These are phyloP conservation scores for Centella asiatica DNA, from an alignment of 129 eudicot genomes.

Conservation along the genomic window DNA sequence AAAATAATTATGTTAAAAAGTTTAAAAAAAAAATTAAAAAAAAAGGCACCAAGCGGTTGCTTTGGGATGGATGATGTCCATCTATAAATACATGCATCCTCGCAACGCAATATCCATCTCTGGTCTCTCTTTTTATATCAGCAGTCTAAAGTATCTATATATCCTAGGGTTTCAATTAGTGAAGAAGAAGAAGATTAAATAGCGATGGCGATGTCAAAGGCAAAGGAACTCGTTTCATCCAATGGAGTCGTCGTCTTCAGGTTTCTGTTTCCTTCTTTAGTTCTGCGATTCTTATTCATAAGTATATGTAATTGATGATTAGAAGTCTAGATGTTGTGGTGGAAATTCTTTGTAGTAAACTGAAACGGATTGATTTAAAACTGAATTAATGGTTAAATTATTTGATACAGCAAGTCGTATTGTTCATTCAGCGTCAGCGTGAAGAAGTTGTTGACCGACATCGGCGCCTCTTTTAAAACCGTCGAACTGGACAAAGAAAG, in stretches of 20 bases:
- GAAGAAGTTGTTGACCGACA: conserved; percentile 56
- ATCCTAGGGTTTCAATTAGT: not conserved
- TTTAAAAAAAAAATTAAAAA: no score
- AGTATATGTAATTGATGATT: not conserved
- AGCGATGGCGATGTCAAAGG: conserved; percentile 55
- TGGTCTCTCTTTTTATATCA: no score
- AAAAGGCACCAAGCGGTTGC: no score
- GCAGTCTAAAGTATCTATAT: not conserved
- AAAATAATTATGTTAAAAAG: no score
- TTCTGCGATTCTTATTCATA: not conserved
- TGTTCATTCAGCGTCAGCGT: conserved; percentile 70
- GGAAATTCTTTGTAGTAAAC: not conserved
- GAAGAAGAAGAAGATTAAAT: not conserved
- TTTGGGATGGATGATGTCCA: no score
- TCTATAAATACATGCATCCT: no score
- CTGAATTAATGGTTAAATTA: not conserved
- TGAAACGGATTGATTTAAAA: conserved; percentile 11
- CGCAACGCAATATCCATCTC: no score
- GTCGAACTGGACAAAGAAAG: conserved; percentile 71
- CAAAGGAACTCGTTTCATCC: conserved; percentile 57
- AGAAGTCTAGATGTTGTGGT: not conserved
- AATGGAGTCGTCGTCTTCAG: conserved; percentile 80
- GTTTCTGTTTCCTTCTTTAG: conserved; percentile 15
- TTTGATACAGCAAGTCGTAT: conserved; percentile 56
- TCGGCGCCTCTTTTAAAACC: conserved; percentile 57